Evolutionary conservation across 495 filamentous ascomycete species (phyloP).

Genomic region (Copromyces sp.): DNA sequence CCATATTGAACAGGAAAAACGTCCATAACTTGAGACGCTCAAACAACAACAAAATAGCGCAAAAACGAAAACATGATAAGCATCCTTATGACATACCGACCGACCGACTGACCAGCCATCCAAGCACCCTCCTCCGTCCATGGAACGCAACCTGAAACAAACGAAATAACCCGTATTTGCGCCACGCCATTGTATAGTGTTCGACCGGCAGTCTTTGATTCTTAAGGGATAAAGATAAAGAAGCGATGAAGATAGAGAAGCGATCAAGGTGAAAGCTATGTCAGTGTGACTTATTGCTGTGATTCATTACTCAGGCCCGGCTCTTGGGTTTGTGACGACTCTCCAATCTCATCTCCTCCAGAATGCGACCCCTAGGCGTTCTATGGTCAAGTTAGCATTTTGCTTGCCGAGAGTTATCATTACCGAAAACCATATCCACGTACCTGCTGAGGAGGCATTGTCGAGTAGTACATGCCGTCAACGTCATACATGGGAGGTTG

Average conservation of each 20-base stretch:
- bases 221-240: background rate
- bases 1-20: background rate
- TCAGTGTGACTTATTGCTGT: background rate
- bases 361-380: slow-evolving; percentile 15
- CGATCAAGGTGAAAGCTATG: background rate
- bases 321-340: background rate
- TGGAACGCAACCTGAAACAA: background rate
- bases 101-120: background rate
- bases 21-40: background rate
- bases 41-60: background rate
- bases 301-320: background rate
- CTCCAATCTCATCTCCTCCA: background rate
- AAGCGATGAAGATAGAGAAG: background rate
- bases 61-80: background rate
- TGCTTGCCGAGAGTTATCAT: background rate
- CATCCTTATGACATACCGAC: background rate
- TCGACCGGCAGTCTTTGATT: background rate
- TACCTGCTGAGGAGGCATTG: slow-evolving; percentile 81
- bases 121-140: background rate
- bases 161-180: background rate
- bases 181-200: background rate
- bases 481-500: slow-evolving; percentile 64
- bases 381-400: slow-evolving; percentile 11
- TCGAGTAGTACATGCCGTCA: slow-evolving; percentile 82
- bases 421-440: slow-evolving; percentile 10